A percentile compares a stretch with the other conserved stretches of the same genome.
phyloP scores from a whole-genome alignment of 2,329 filamentous ascomycete genomes.

The Fusarium torreyae region DNA sequence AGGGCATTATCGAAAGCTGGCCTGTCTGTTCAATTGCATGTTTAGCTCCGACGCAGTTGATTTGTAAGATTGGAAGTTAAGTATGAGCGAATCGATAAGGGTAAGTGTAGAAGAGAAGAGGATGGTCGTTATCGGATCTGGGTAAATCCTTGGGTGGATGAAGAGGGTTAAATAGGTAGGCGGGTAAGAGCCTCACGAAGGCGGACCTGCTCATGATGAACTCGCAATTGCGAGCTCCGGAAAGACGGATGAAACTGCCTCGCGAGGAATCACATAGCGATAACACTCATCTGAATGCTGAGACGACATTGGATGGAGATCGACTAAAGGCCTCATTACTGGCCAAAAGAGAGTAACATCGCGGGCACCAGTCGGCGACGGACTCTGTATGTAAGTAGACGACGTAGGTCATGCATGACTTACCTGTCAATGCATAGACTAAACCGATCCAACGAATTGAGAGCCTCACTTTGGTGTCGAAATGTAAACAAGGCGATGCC shows the following conservation, averaged over 20 bases:
- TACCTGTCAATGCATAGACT: constrained; percentile 29
- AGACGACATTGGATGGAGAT: constrained; percentile 1
- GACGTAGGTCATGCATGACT: constrained; percentile 43
- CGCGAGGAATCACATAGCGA: constrained; percentile 14
- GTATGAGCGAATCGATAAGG: background rate
- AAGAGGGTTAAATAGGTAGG: constrained; percentile 24
- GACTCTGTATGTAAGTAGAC: constrained; percentile 1
- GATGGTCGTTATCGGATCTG: too few relatives aligned
- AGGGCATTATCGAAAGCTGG: constrained; percentile 48
- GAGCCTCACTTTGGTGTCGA: constrained; percentile 17
- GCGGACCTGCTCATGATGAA: background rate
- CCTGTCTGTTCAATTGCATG: constrained; percentile 32
- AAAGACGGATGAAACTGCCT: constrained; percentile 25
- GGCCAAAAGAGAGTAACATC: constrained; percentile 8
- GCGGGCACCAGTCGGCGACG: constrained; percentile 5
- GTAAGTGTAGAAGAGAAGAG: background rate
- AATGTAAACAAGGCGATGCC: constrained; percentile 37
- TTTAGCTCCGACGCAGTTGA: constrained; percentile 14
- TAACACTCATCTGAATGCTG: constrained; percentile 5
- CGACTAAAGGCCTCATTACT: constrained; percentile 17
- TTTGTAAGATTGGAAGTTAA: background rate
- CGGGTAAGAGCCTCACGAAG: constrained; percentile 9
- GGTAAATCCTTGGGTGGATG: background rate
- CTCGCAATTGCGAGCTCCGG: constrained; percentile 41
- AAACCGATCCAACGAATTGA: constrained; percentile 14